Base-by-base conservation (phyloP, 768 basidiomycete species). In the Gymnopilus dilepis region DNA sequence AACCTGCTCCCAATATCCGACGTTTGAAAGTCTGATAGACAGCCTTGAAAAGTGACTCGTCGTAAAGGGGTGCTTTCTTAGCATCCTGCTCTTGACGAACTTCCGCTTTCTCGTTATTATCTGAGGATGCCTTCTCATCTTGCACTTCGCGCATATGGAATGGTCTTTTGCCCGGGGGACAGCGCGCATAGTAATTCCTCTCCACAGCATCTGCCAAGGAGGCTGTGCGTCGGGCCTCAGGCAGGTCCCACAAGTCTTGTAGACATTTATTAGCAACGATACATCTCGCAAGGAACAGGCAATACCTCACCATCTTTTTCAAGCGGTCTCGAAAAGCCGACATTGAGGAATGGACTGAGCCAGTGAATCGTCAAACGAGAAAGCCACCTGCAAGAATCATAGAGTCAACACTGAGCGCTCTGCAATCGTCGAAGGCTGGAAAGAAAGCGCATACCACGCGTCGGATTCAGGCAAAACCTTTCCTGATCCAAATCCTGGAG, bases 291-390 rank as follows among this genome's bases (percentile, higher is more conserved):
- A 24, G 12, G 9, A 1, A 42, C 37, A 4, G 9, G 55, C 24
- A 6, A 4, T 22, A 8, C 30, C 75, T 15, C 37, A 84, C 87
- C 87, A 45, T 87, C 85, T 67, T 81, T 78, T 72, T 85, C 76
- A 9, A 87, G 65, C 0, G 86, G 86, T 52, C 86, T 76, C 11
- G 84, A 81, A 66, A 82, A 88, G 1, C 86, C 86, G 13, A 87
- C 85, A 30, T 75, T 73, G 4, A 88, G 75, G 61, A 89, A 80
- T 1, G 85, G 78, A 26, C 73, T 74, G 7, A 88, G 67, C 86
- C 86, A 87, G n/a, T 78, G 73, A 31, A 85, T 82, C 31, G 82
- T 62, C 1, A 86, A 69, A 33, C 75, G 75, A 7, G 84, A 86
- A 21, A 82, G 65, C 68, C 68, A 75, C 58, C 84, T 69, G 37